Evolutionary conservation across 306 rosid species (phyloP), one percentile per base, ranked within the genome.

Genomic region (Macrotyloma uniflorum): DNA sequence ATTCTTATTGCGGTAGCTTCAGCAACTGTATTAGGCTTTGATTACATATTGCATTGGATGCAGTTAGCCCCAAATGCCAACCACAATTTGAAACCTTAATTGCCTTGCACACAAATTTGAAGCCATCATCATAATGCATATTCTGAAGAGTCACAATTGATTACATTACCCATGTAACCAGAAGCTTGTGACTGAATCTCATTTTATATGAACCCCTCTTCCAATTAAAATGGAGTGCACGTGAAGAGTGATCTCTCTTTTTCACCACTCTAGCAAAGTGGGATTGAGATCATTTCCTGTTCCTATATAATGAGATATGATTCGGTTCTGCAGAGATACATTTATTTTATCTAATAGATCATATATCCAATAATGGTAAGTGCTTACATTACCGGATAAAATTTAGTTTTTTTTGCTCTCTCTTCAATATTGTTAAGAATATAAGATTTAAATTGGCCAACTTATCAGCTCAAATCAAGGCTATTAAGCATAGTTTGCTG

Each of bases 201-300:
- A 18, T 64, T 38, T 20, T 18, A 38, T 5, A 36, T 10, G 24
- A 16, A 33, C 50, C 18, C 18, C 70, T 20, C 38, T 64, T 64
- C 68, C 13, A 10, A 36, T 35, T 64, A 64, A 64, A 35, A 64
- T 66, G 19, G 33, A 66, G 71, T 66, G 51, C 51, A 38, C 28
- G 51, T 40, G 10, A 66, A 66, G 71, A 19, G 51, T 66, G 50
- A 65, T 4, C 33, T n/a, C 71, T 38, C 18, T 65, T 64, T 64
- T 63, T 36, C 70, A 36, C 33, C 9, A 19, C 24, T 33, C 12
- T 19, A 11, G 9, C 16, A 64, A 35, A 35, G 28, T 36, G 23
- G 69, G 46, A 4, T 63, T 63, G 22, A n/a, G 18, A 64, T 64
- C 16, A 35, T 64, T 66, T 66, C 33, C 51, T 38, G 10, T 66